Conservation (phyloP, 2,329 filamentous ascomycete species). For the Endoconidiophora polonica region DNA sequence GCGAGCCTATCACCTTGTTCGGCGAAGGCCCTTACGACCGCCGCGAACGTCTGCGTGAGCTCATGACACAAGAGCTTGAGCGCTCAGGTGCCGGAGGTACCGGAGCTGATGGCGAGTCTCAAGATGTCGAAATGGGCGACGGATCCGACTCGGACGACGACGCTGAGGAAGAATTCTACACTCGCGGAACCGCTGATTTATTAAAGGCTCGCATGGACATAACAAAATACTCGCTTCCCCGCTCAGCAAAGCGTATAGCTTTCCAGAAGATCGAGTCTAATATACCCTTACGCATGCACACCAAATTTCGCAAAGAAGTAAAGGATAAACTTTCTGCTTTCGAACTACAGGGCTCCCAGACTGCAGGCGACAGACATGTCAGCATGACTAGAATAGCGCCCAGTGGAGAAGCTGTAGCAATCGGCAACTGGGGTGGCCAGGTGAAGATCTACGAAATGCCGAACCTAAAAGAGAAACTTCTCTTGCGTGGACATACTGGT, state of each 20-base stretch:
- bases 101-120: constrained; percentile 26
- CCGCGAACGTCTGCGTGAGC: constrained; percentile 67
- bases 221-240: constrained; percentile 66
- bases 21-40: constrained; percentile 77
- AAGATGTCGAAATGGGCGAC: constrained; percentile 25
- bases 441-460: constrained; percentile 77
- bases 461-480: constrained; percentile 58
- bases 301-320: constrained; percentile 78
- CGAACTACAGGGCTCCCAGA: constrained; percentile 86
- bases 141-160: constrained; percentile 36
- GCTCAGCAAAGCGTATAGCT: constrained; percentile 59
- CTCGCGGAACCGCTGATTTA: constrained; percentile 58
- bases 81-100: constrained; percentile 22
- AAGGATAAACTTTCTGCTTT: constrained; percentile 71
- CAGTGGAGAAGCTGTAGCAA: constrained; percentile 65
- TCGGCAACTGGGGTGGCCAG: constrained; percentile 83
- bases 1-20: constrained; percentile 89
- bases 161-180: constrained; percentile 89
- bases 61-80: constrained; percentile 60
- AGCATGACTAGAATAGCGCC: constrained; percentile 87
- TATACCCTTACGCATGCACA: constrained; percentile 75
- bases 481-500: constrained; percentile 69
- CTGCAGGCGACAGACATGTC: constrained; percentile 75
- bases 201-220: constrained; percentile 63
- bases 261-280: constrained; percentile 66